These are phyloP conservation scores for Blastobotrys capitulatus DNA, from an alignment of 1,139 yeast genomes.

Conservation along the genomic window DNA sequence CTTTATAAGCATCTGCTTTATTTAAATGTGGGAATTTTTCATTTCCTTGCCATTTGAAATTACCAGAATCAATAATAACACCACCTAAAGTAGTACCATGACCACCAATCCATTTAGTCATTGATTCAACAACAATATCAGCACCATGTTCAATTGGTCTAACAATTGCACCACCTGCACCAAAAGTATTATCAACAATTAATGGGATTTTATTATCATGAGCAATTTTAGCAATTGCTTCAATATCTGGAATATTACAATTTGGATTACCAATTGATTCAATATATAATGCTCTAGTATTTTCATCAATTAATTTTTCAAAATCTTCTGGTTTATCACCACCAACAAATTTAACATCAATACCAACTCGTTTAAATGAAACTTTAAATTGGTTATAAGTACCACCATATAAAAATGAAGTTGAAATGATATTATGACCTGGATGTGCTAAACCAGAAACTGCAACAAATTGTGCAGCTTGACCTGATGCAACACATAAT, in stretches of 20 bases:
- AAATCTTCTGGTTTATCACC: slow-evolving; percentile 71
- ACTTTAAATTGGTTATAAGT: slow-evolving; percentile 94
- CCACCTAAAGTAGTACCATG: slow-evolving; percentile 97
- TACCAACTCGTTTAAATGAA: slow-evolving; percentile 81
- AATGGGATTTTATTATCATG: slow-evolving; percentile 87
- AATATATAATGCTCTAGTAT: slow-evolving; percentile 82
- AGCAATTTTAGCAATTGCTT: slow-evolving; percentile 66
- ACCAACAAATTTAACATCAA: slow-evolving; percentile 74
- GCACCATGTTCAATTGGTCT: slow-evolving; percentile 88
- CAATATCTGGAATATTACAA: slow-evolving; percentile 89
- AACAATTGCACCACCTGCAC: slow-evolving; percentile 89
- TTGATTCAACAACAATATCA: slow-evolving; percentile 80
- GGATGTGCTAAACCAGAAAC: slow-evolving; percentile 76
- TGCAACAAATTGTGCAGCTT: slow-evolving; percentile 89
- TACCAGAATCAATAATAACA: slow-evolving; percentile 82
- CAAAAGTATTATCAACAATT: slow-evolving; percentile 95
- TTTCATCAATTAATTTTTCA: slow-evolving; percentile 67
- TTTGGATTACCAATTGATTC: slow-evolving; percentile 95
- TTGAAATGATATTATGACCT: slow-evolving; percentile 85
- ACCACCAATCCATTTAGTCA: slow-evolving; percentile 98
- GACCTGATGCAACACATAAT: slow-evolving; percentile 88
- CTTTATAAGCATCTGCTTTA: slow-evolving; percentile 87
- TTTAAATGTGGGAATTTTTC: slow-evolving; percentile 85
- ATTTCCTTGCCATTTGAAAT: slow-evolving; percentile 83
- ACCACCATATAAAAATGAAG: slow-evolving; percentile 92